Evolutionary conservation across 2,329 filamentous ascomycete species (phyloP).

Genomic region (Lojkania enalia): DNA sequence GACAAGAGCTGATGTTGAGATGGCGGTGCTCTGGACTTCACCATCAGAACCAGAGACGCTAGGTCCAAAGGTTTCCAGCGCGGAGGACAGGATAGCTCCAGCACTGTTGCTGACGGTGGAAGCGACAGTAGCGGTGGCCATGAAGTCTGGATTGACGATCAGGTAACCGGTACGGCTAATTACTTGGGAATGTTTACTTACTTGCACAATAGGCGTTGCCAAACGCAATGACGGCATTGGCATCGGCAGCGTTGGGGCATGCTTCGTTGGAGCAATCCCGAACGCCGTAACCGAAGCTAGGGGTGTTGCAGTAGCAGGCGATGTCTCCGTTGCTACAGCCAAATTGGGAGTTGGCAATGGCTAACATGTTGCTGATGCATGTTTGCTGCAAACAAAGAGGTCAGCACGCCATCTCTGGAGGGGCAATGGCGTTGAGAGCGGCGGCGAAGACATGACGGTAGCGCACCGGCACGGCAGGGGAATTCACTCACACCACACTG

Average conservation of each 20-base stretch:
- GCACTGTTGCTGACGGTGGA: slow-evolving; percentile 20
- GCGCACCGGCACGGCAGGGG: background rate
- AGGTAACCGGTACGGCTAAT: no score
- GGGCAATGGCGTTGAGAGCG: background rate
- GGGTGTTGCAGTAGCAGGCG: slow-evolving; percentile 50
- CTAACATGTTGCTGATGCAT: slow-evolving; percentile 54
- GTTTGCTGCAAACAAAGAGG: slow-evolving; percentile 34
- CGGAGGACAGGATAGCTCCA: slow-evolving; percentile 28
- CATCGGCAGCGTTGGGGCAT: slow-evolving; percentile 33
- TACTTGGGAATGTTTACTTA: slow-evolving; percentile 19
- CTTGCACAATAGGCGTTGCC: slow-evolving; percentile 39
- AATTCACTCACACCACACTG: slow-evolving; percentile 43
- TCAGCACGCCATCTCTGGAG: slow-evolving; percentile 11
- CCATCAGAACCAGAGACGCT: slow-evolving; percentile 10
- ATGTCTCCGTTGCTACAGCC: slow-evolving; percentile 46
- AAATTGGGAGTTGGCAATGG: slow-evolving; percentile 43
- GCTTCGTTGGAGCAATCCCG: slow-evolving; percentile 53
- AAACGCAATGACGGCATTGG: slow-evolving; percentile 36
- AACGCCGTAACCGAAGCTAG: slow-evolving; percentile 52
- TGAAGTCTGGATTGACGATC: background rate
- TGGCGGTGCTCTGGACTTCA: slow-evolving; percentile 12
- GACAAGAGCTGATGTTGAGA: slow-evolving; percentile 16
- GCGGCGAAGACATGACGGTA: background rate
- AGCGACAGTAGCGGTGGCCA: slow-evolving; percentile 15
- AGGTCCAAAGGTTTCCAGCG: slow-evolving; percentile 18